These are phyloP conservation scores for Wickerhamiella domercqiae DNA, from an alignment of 805 yeast species.

Conservation along the genomic window DNA sequence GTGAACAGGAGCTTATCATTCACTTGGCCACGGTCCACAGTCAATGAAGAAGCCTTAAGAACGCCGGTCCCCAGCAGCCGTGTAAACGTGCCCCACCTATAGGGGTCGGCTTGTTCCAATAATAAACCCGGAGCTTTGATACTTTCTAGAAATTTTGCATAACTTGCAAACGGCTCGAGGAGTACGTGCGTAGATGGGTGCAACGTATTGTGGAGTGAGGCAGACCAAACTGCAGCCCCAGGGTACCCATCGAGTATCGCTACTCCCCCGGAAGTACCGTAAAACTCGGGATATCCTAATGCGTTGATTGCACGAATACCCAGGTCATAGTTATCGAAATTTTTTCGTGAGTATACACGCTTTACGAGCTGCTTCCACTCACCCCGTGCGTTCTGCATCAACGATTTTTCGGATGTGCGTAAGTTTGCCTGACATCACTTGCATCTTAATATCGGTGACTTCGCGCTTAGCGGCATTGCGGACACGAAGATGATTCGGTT, in stretches of 20 bases:
- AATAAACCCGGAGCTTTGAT: conserved; percentile 17
- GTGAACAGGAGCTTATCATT: conserved; percentile 42
- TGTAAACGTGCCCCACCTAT: conserved; percentile 48
- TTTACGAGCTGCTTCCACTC: conserved; percentile 15
- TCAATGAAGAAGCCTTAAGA: conserved; percentile 26
- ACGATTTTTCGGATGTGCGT: background rate
- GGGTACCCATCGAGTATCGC: conserved; percentile 24
- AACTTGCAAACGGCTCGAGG: conserved; percentile 36
- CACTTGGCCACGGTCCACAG: conserved; percentile 25
- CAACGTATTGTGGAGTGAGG: conserved; percentile 43
- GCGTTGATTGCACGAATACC: conserved; percentile 31
- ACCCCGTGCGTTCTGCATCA: conserved; percentile 14
- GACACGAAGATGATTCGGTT: too few species aligned
- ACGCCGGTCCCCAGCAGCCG: conserved; percentile 31
- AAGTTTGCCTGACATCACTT: background rate
- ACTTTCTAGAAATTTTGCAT: conserved; percentile 14
- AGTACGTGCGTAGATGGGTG: conserved; percentile 51
- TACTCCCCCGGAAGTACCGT: conserved; percentile 16
- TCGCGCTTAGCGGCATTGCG: too few species aligned
- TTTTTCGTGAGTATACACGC: conserved; percentile 18
- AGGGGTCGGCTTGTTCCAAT: conserved; percentile 37
- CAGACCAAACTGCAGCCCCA: conserved; percentile 40
- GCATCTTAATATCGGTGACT: background rate
- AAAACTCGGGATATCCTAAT: conserved; percentile 29
- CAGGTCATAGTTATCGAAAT: conserved; percentile 18